A percentile compares a stretch with the other conserved stretches of the same genome.
Evolutionary conservation across 805 yeast genomes (phyloP).

Genomic region (Saturnispora besseyi): DNA sequence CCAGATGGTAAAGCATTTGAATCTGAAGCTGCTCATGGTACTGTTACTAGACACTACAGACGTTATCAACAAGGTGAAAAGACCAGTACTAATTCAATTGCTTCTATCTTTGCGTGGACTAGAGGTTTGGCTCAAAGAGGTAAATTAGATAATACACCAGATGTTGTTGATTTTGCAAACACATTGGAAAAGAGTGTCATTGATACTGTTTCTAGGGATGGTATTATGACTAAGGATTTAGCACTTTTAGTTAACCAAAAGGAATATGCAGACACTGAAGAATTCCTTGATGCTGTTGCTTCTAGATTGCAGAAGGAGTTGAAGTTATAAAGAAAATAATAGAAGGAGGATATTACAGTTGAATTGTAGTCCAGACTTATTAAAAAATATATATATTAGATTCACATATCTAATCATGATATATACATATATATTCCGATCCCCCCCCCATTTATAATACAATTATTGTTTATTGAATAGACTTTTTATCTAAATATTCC

Average conservation of each 20-base stretch:
- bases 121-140: constrained; percentile 80
- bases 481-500: constrained; percentile 15
- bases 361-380: neutral
- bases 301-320: constrained; percentile 26
- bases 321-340: constrained; percentile 5
- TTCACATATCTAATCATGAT: too few species aligned
- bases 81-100: constrained; percentile 79
- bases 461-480: constrained; percentile 2
- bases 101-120: constrained; percentile 82
- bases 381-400: neutral
- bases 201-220: constrained; percentile 65
- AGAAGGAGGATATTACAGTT: neutral
- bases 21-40: constrained; percentile 83
- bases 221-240: constrained; percentile 75
- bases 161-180: constrained; percentile 58
- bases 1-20: constrained; percentile 85
- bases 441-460: neutral
- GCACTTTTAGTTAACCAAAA: constrained; percentile 56
- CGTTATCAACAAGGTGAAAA: constrained; percentile 74
- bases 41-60: constrained; percentile 81
- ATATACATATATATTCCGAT: neutral
- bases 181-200: constrained; percentile 57
- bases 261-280: constrained; percentile 63
- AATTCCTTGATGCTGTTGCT: constrained; percentile 71
- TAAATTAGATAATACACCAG: constrained; percentile 61